These are phyloP conservation scores for Blastocystis sp. DNA, from an alignment of 352 stramenopile genomes.

Conservation along the genomic window DNA sequence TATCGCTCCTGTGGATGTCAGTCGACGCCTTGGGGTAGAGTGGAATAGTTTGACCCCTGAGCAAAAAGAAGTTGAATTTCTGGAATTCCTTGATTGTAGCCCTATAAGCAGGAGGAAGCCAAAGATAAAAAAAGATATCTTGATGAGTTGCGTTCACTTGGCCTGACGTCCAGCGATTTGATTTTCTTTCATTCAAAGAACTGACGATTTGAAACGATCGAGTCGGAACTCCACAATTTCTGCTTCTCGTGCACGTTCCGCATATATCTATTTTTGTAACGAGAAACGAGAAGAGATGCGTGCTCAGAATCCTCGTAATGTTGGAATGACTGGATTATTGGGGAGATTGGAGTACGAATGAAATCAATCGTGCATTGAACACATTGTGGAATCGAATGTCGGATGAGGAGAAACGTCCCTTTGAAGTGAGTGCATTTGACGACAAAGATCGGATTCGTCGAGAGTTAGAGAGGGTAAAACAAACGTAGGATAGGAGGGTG, in stretches of 20 bases:
- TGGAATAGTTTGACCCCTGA: constrained; percentile 41
- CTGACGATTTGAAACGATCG: constrained; percentile 28
- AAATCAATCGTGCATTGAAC: constrained; percentile 15
- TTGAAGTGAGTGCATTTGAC: constrained; percentile 33
- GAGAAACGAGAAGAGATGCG: constrained; percentile 38
- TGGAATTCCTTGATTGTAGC: neutral
- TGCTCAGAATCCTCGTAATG: constrained; percentile 5
- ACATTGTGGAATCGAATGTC: constrained; percentile 12
- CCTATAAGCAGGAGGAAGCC: constrained; percentile 16
- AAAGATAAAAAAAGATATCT: constrained; percentile 10
- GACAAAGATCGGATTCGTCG: constrained; percentile 51
- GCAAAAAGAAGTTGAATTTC: neutral
- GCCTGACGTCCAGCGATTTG: neutral
- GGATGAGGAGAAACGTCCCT: neutral
- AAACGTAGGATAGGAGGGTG: neutral
- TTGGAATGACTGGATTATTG: neutral
- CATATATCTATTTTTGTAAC: constrained; percentile 51
- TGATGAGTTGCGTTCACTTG: neutral
- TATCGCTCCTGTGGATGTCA: constrained; percentile 45
- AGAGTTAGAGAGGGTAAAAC: constrained; percentile 22
- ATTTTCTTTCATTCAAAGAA: neutral
- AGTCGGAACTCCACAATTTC: neutral
- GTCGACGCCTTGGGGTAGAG: constrained; percentile 22
- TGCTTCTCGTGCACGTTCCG: neutral
- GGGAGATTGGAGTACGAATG: neutral